Conservation (phyloP, 495 filamentous ascomycete species). For the Extremus antarcticus region DNA sequence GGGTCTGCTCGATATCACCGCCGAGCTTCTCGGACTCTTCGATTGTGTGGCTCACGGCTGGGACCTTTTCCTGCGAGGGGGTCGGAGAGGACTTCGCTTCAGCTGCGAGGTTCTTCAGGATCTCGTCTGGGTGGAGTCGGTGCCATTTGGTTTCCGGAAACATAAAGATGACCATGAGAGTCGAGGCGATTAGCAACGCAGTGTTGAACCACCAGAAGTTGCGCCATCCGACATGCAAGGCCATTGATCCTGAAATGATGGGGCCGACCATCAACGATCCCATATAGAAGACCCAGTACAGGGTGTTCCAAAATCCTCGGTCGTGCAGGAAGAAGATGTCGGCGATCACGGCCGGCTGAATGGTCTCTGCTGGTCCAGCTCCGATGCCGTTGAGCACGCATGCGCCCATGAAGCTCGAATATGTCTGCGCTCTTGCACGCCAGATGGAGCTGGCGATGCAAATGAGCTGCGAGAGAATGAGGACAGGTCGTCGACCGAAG, state of each 20-base stretch:
- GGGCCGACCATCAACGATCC: constrained; percentile 36
- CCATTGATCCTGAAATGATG: constrained; percentile 49
- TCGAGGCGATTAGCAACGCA: constrained; percentile 35
- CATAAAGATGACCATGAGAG: constrained; percentile 42
- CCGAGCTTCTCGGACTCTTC: constrained; percentile 3
- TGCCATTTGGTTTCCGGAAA: constrained; percentile 55
- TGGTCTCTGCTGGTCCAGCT: constrained; percentile 46
- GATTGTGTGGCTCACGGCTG: not conserved
- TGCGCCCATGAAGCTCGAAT: constrained; percentile 47
- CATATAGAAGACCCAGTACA: constrained; percentile 43
- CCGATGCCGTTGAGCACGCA: constrained; percentile 50
- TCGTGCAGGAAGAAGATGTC: constrained; percentile 60
- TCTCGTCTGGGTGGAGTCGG: constrained; percentile 29
- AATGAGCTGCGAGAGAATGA: constrained; percentile 45
- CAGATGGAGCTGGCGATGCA: constrained; percentile 48
- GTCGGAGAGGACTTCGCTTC: constrained; percentile 2
- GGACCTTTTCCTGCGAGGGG: constrained; percentile 4
- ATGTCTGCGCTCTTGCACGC: constrained; percentile 46
- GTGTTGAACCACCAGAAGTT: constrained; percentile 49
- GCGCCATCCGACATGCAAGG: constrained; percentile 45
- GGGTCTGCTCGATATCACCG: constrained; percentile 14
- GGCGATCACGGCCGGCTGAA: constrained; percentile 52
- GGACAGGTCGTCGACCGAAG: constrained; percentile 48
- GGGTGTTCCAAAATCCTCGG: constrained; percentile 52
- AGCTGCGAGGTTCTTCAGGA: constrained; percentile 13